These are phyloP conservation scores for Cicer pinnatifidum DNA, from an alignment of 306 rosid genomes.

Conservation along the genomic window DNA sequence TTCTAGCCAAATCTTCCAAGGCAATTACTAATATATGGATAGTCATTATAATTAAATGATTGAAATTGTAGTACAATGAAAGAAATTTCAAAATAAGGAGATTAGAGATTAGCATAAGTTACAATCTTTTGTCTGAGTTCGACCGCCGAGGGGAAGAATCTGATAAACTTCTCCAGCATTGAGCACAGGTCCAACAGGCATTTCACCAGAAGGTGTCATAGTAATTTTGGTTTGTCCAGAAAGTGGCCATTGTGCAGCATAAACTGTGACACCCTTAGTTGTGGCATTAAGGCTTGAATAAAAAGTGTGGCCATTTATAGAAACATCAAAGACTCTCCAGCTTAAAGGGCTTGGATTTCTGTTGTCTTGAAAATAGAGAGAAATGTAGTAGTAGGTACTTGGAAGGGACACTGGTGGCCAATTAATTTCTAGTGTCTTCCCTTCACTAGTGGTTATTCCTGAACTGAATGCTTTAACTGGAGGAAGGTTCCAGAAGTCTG, in stretches of 20 bases:
- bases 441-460: slow-evolving; percentile 66
- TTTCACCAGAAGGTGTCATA: slow-evolving; percentile 52
- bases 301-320: slow-evolving; percentile 63
- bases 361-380: slow-evolving; percentile 84
- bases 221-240: slow-evolving; percentile 64
- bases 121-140: slow-evolving; percentile 74
- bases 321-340: slow-evolving; percentile 77
- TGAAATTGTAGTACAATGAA: slow-evolving; percentile 36
- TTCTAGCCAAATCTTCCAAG: slow-evolving; percentile 65
- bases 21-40: slow-evolving; percentile 53
- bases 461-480: slow-evolving; percentile 54
- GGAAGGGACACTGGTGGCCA: slow-evolving; percentile 75
- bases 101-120: slow-evolving; percentile 26
- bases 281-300: slow-evolving; percentile 62
- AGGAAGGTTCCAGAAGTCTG: slow-evolving; percentile 83
- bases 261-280: slow-evolving; percentile 69
- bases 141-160: slow-evolving; percentile 71
- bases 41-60: slow-evolving; percentile 36
- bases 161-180: slow-evolving; percentile 77
- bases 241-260: slow-evolving; percentile 69
- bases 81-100: slow-evolving; percentile 4
- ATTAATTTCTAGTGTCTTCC: slow-evolving; percentile 59
- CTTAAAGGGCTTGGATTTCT: slow-evolving; percentile 66
- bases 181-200: slow-evolving; percentile 73
- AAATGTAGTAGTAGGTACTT: slow-evolving; percentile 63